Percentiles rank a stretch among this genome's conserved stretches.
Evolutionary conservation across 1,284 basidiomycete species (phyloP).

Genomic region (Schizophyllum amplum): DNA sequence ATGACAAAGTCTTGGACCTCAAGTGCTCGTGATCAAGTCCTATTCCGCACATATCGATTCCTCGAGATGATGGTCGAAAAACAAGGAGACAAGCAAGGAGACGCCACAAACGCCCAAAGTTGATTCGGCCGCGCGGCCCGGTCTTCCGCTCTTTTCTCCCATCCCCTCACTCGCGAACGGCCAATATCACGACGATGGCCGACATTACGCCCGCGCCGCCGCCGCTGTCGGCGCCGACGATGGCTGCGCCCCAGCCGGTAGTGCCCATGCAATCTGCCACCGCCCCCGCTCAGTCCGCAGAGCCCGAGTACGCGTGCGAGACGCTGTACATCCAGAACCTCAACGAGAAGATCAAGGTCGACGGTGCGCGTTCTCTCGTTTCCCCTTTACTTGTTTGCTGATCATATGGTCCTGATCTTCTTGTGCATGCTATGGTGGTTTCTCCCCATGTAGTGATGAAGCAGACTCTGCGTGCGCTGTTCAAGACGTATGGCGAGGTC

Average conservation of each 20-base stretch:
- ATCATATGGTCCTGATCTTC: conserved; percentile 6
- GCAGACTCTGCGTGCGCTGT: conserved; percentile 79
- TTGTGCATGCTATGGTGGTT: too few species aligned
- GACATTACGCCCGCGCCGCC: too few species aligned
- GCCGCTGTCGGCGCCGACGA: background rate
- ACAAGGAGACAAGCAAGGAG: background rate
- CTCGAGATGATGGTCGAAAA: background rate
- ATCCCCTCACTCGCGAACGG: too few species aligned
- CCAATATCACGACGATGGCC: background rate
- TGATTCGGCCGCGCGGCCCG: too few species aligned
- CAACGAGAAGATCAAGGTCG: conserved; percentile 92
- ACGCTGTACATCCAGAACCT: conserved; percentile 97
- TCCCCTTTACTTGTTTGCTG: background rate
- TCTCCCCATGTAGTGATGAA: conserved; percentile 59
- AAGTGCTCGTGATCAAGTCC: too few species aligned
- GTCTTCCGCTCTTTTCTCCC: background rate
- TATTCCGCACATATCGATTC: background rate
- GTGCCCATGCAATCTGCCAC: background rate
- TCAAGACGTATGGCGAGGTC: conserved; percentile 90
- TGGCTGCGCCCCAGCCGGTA: background rate
- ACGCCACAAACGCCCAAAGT: background rate
- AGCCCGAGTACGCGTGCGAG: conserved; percentile 55
- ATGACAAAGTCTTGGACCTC: too few species aligned
- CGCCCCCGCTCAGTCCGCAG: conserved; percentile 23
- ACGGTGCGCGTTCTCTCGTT: conserved; percentile 38